A percentile compares a stretch with the other conserved stretches of the same genome.
These are phyloP conservation scores for Moesziomyces globuligerus DNA, from an alignment of 1,284 basidiomycete species.

Conservation along the genomic window DNA sequence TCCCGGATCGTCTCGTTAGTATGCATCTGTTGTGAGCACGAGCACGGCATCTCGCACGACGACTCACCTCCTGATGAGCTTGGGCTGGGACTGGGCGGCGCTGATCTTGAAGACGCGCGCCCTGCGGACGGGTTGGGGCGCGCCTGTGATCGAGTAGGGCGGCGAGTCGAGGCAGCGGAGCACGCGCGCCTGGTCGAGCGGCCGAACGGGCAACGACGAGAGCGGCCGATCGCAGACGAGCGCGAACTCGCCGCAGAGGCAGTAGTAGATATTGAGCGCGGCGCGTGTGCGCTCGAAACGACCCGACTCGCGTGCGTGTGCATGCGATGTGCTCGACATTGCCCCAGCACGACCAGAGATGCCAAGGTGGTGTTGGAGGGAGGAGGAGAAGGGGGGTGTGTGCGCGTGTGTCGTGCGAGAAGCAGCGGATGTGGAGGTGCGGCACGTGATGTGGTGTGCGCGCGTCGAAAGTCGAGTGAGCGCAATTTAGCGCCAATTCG, in stretches of 20 bases:
- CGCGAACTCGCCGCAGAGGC: conserved; percentile 64
- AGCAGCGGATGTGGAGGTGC: conserved; percentile 8
- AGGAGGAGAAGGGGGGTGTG: neutral
- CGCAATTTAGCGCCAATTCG: neutral
- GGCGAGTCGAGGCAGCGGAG: conserved; percentile 53
- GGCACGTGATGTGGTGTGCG: conserved; percentile 19
- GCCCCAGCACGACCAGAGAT: neutral
- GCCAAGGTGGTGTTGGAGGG: neutral
- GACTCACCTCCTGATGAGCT: conserved; percentile 36
- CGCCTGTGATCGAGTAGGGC: conserved; percentile 32
- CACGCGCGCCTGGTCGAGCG: conserved; percentile 53
- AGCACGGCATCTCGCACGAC: too few relatives aligned
- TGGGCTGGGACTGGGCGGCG: conserved; percentile 46
- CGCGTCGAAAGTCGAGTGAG: conserved; percentile 12
- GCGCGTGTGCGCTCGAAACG: neutral
- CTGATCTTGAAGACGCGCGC: conserved; percentile 58
- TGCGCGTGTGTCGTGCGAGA: conserved; percentile 23
- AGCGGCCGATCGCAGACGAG: conserved; percentile 55
- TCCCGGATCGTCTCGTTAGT: neutral
- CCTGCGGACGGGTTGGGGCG: conserved; percentile 23
- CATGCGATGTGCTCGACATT: conserved; percentile 5
- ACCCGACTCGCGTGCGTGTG: neutral
- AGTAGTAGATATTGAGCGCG: conserved; percentile 57
- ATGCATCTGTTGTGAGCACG: neutral
- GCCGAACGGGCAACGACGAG: conserved; percentile 39